These are phyloP conservation scores for Phialophora verrucosa DNA, from an alignment of 2,329 filamentous ascomycete genomes.

Conservation along the genomic window DNA sequence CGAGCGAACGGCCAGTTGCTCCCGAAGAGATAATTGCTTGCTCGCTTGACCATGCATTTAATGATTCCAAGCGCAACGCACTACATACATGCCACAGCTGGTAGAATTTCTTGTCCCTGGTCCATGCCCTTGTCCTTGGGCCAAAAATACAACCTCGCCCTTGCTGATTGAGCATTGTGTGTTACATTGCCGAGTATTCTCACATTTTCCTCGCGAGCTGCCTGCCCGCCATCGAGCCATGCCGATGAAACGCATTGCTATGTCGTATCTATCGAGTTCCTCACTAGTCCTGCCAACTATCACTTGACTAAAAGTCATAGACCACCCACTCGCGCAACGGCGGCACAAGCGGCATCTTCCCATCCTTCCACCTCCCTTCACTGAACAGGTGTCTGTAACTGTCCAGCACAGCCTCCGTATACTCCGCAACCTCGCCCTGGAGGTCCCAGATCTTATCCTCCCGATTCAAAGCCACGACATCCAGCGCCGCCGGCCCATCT, in stretches of 20 bases:
- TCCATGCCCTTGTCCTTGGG: background rate
- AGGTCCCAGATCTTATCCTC: slow-evolving; percentile 57
- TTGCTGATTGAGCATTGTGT: background rate
- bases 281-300: background rate
- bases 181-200: background rate
- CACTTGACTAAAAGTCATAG: slow-evolving; percentile 68
- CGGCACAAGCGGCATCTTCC: slow-evolving; percentile 75
- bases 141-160: background rate
- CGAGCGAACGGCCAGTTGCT: background rate
- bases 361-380: slow-evolving; percentile 70
- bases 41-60: background rate
- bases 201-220: background rate
- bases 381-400: slow-evolving; percentile 70
- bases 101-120: background rate
- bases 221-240: background rate
- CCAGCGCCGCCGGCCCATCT: slow-evolving; percentile 62
- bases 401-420: slow-evolving; percentile 62
- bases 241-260: background rate
- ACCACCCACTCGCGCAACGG: slow-evolving; percentile 76
- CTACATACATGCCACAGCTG: background rate
- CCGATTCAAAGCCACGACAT: slow-evolving; percentile 49
- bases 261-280: background rate
- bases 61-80: background rate
- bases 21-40: background rate
- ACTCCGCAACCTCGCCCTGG: slow-evolving; percentile 56